A percentile compares a stretch with the other conserved stretches of the same genome.
phyloP scores from a whole-genome alignment of 768 basidiomycete species.

The Suillus discolor region DNA sequence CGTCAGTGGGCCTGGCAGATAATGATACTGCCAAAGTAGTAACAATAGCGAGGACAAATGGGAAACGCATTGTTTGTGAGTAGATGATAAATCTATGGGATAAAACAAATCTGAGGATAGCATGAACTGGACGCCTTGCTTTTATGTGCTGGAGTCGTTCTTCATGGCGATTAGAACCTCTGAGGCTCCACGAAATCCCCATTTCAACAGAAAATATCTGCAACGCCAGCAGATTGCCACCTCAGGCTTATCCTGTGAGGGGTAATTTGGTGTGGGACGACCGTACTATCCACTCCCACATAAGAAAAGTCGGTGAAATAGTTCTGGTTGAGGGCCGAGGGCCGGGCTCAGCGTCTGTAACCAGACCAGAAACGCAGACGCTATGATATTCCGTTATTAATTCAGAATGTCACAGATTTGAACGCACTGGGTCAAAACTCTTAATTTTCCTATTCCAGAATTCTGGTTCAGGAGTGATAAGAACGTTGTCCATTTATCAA shows the following conservation, averaged over 20 bases:
- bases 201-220: neutral
- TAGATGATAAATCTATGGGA: neutral
- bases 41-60: neutral
- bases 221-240: neutral
- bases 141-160: neutral
- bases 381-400: too few relatives aligned
- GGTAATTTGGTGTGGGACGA: neutral
- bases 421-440: too few relatives aligned
- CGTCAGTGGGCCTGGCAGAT: neutral
- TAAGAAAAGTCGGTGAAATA: neutral
- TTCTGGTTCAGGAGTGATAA: neutral
- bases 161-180: neutral
- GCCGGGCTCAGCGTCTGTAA: too few relatives aligned
- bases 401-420: too few relatives aligned
- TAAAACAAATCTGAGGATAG: neutral
- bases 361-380: too few relatives aligned
- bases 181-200: neutral
- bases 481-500: neutral
- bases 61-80: neutral
- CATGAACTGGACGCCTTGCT: neutral
- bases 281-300: neutral
- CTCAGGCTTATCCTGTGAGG: neutral
- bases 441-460: too few relatives aligned
- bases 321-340: too few relatives aligned
- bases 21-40: neutral